Evolutionary conservation across 768 basidiomycete species (phyloP).

Genomic region (Russula brevipes): DNA sequence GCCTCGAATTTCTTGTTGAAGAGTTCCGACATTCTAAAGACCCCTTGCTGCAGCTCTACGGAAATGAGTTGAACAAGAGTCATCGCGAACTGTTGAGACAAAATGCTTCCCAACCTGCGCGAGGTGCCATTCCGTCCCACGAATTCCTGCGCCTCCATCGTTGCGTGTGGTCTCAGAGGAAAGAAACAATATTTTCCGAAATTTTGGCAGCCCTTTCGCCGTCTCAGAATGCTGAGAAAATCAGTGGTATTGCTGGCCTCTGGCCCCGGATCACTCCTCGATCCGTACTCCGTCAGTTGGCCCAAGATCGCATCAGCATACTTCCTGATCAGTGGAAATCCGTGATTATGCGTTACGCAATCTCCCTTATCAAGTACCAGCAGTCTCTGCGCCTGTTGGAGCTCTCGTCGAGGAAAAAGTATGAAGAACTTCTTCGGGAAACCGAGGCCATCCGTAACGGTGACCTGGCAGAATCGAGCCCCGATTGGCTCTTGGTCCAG

Average conservation of each 20-base stretch:
- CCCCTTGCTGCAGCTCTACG: constrained; percentile 1
- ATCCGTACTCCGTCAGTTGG: constrained; percentile 23
- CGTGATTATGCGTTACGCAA: not conserved
- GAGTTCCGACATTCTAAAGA: not conserved
- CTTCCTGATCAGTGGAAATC: constrained; percentile 2
- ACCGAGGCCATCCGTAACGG: not conserved
- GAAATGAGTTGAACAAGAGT: constrained; percentile 9
- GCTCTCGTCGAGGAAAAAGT: not conserved
- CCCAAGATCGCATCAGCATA: constrained; percentile 23
- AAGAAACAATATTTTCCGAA: not conserved
- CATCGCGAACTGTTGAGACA: not conserved
- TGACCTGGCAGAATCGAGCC: not conserved
- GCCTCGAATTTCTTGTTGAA: not conserved
- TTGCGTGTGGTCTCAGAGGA: not conserved
- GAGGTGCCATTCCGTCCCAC: not conserved
- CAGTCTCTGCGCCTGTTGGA: constrained; percentile 15
- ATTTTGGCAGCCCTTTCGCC: constrained; percentile 1
- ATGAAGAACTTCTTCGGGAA: constrained; percentile 11
- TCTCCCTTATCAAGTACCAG: not conserved
- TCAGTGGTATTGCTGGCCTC: not conserved
- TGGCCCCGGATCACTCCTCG: constrained; percentile 17
- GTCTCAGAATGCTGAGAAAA: not conserved
- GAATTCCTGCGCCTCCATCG: not conserved
- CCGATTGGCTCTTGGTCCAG: constrained; percentile 20
- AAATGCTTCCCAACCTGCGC: not conserved